Base-by-base conservation (phyloP, 2,329 filamentous ascomycete species). In the Hortaea werneckii region DNA sequence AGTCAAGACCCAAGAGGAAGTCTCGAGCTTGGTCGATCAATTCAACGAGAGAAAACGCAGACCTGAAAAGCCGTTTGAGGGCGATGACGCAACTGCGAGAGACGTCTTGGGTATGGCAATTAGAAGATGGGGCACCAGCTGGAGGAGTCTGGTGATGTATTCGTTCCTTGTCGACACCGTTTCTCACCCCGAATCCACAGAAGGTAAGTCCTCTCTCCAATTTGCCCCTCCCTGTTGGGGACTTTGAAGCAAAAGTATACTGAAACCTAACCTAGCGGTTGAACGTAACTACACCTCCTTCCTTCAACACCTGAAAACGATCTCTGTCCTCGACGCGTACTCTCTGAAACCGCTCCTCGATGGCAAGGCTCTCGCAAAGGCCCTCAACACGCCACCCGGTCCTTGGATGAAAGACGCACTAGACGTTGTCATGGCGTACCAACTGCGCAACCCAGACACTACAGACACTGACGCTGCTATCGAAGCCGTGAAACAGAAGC, bases 321-420 rank as follows among this genome's bases (percentile, higher is more conserved):
- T 75, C 29, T 60, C 69, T n/a, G 61, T 83, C 11, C 64, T 71
- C 27, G 71, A 76, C 7, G 75, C 68, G 5, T 66, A 70, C 54
- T 62, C 61, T 5, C 62, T 74, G 51, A 74, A 67, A 55, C 68
- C 72, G 10, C 63, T 76, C 4, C 56, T 94, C 30, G 85, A 94
- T 59, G 90, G 92, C 11, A 83, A 77, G 35, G 71, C 82, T 43
- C 75, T 96, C 13, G 77, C 80, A 12, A 75, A 80, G 50, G 79
- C 77, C 4, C 71, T 96, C 3, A 69, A 67, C 12, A 78, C 75
- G 0, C 80, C 79, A 51, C 82, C 85, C 0, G 87, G 87, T 1
- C 80, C 73, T n/a, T 96, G 90, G 90, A 84, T 94, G 75, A 79
- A 79, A 44, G 74, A 75, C 40, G 88, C 88, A 3, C 68, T 95